Evolutionary conservation across 1,284 basidiomycete species (phyloP).

Genomic region (Papiliotrema laurentii): DNA sequence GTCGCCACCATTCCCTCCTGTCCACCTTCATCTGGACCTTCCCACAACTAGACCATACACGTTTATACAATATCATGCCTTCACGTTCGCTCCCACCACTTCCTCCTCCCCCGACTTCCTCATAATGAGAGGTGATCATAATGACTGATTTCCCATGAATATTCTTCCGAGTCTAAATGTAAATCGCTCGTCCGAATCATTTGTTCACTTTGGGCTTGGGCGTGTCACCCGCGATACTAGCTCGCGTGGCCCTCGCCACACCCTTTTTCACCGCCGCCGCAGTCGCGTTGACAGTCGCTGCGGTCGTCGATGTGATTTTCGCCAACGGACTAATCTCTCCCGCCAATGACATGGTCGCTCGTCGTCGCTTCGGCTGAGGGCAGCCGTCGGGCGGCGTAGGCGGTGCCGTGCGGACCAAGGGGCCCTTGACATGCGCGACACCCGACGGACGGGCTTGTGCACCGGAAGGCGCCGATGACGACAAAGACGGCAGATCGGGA

Average conservation of each 20-base stretch:
- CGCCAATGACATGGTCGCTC: slow-evolving; percentile 27
- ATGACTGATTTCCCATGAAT: too few relatives aligned
- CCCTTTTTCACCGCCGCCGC: slow-evolving; percentile 1
- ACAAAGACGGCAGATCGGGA: slow-evolving; percentile 22
- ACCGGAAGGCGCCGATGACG: slow-evolving; percentile 8
- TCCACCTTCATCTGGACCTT: too few relatives aligned
- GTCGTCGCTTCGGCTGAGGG: slow-evolving; percentile 38
- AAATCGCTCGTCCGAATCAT: neutral
- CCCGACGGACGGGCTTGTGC: neutral
- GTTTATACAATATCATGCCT: too few relatives aligned
- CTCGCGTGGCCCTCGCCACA: neutral
- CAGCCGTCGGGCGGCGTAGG: slow-evolving; percentile 34
- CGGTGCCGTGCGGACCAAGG: slow-evolving; percentile 31
- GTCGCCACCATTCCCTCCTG: too few relatives aligned
- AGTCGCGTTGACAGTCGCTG: too few relatives aligned
- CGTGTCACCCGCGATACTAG: slow-evolving; percentile 6
- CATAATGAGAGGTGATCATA: too few relatives aligned
- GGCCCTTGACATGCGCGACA: slow-evolving; percentile 16
- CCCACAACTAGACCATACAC: too few relatives aligned
- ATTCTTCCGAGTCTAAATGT: neutral
- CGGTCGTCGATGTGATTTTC: neutral
- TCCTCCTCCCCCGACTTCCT: neutral
- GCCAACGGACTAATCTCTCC: slow-evolving; percentile 12
- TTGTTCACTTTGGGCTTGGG: slow-evolving; percentile 1
- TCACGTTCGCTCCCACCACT: too few relatives aligned